Base-by-base conservation (phyloP, 768 basidiomycete genomes). In the Leccinum rimulosum region DNA sequence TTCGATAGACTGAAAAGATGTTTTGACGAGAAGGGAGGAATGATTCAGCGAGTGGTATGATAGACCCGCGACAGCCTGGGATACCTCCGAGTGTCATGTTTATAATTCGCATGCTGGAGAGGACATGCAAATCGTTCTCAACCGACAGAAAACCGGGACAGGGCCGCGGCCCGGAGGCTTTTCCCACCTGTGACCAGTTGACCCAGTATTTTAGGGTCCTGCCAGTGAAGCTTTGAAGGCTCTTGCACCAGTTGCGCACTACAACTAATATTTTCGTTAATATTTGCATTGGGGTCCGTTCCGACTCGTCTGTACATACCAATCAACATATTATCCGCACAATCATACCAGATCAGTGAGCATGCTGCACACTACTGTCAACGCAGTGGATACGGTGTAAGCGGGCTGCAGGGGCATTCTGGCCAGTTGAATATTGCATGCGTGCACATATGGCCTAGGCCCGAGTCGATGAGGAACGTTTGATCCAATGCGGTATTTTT, bases 61-160 rank as follows among this genome's bases (percentile, higher is more conserved):
- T 22, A 19, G 33, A 27, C 28, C 38, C 43, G 49, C 48, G 40
- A 38, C 36, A 25, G 57, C 64, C 64, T 69, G 64, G 49, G 58
- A 64, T 56, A 54, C 47, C 33, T n/a, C n/a, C 9, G 12, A 28
- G 50, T 19, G 28, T 11, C 45, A 22, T 47, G 43, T 19, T 43
- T 31, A 22, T 57, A 4, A 25, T 27, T 56, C 53, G 43, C 6
- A 28, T 30, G 45, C 35, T 57, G 43, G 51, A 55, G 31, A 35
- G 19, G 19, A 12, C 43, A 45, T 43, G 40, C 40, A 15, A 43
- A 43, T 9, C n/a, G 40, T 43, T 43, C 40, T 43, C n/a, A n/a
- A 31, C 50, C n/a, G n/a, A n/a, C 50, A n/a, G 19, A 55, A 56
- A 1, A 10, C 33, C n/a, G 35, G 43, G 38, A 17, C 38, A 40